Evolutionary conservation across 225 moss, liverwort and hornwort genomes (phyloP), one percentile per base, ranked within the genome.

Genomic region (Thuidium tamariscinum): DNA sequence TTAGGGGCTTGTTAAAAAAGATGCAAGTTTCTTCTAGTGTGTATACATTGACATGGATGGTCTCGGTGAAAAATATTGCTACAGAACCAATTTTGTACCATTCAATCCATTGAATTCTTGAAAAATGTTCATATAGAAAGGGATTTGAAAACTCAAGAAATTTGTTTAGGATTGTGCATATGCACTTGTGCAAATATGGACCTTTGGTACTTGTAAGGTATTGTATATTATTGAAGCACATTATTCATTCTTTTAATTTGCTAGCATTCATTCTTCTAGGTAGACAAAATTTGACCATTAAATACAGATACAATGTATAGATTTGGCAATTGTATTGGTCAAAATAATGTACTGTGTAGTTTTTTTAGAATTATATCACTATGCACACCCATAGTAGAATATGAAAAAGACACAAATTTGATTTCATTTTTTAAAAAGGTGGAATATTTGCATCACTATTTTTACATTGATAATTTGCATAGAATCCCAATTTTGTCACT

Each of bases 21-120:
- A n/a, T n/a, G n/a, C n/a, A n/a, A n/a, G n/a, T n/a, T n/a, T n/a
- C n/a, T n/a, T n/a, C n/a, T n/a, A n/a, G n/a, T n/a, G n/a, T 9
- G 1, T 9, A 16, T 2, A 27, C 10, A 44, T 44, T 71, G 1
- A 44, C 2, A 42, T 41, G 5, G n/a, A n/a, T n/a, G n/a, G n/a
- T n/a, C n/a, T n/a, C n/a, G n/a, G 16, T 44, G 5, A 9, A 44
- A 44, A 44, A 44, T 44, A 27, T 44, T 1, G 2, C 0, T 27
- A 1, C 27, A 42, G 16, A 42, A 42, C 1, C 16, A 70, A 44
- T 70, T 70, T 70, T 44, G 3, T 9, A 27, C 16, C 9, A 44
- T 0, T 3, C 10, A 71, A 3, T 71, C 0, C 0, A 0, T 0
- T 0, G 1, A 27, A 44, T 16, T 44, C 2, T 1, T 73, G 0